Percentiles rank a stretch among this genome's conserved stretches.
phyloP scores from a whole-genome alignment of 2,329 filamentous ascomycete genomes.

The Pseudogymnoascus destructans region DNA sequence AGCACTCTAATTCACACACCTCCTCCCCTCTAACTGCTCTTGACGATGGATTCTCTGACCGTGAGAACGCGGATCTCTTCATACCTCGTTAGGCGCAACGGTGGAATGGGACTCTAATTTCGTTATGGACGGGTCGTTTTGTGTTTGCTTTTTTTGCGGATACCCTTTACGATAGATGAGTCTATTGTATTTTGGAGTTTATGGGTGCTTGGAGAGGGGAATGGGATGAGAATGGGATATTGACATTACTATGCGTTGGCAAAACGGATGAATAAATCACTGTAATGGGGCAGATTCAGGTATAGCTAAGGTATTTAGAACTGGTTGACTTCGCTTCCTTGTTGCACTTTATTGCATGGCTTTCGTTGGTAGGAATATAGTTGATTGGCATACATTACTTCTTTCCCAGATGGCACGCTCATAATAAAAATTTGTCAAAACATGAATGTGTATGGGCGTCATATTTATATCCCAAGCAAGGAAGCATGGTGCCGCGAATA shows the following conservation, averaged over 20 bases:
- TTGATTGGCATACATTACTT: background rate
- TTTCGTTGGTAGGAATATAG: background rate
- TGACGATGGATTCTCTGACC: background rate
- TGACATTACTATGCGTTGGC: background rate
- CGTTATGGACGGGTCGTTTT: background rate
- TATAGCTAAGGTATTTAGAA: background rate
- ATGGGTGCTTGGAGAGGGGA: background rate
- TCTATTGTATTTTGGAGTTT: background rate
- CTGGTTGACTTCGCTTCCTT: background rate
- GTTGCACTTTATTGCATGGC: background rate
- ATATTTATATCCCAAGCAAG: constrained; percentile 1
- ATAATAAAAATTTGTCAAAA: background rate
- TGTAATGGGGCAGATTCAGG: background rate
- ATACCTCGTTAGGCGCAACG: background rate
- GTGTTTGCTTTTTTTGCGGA: background rate
- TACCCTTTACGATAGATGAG: background rate
- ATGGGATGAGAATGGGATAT: background rate
- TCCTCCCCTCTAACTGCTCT: background rate
- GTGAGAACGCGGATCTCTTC: background rate
- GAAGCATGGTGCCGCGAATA: background rate
- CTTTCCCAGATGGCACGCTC: background rate
- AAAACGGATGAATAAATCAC: background rate
- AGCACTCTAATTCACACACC: background rate
- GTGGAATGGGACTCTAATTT: background rate
- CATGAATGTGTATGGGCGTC: background rate